A percentile compares a stretch with the other conserved stretches of the same genome.
Evolutionary conservation across 208 protist species (phyloP).

Genomic region (Trypanosoma theileri): DNA sequence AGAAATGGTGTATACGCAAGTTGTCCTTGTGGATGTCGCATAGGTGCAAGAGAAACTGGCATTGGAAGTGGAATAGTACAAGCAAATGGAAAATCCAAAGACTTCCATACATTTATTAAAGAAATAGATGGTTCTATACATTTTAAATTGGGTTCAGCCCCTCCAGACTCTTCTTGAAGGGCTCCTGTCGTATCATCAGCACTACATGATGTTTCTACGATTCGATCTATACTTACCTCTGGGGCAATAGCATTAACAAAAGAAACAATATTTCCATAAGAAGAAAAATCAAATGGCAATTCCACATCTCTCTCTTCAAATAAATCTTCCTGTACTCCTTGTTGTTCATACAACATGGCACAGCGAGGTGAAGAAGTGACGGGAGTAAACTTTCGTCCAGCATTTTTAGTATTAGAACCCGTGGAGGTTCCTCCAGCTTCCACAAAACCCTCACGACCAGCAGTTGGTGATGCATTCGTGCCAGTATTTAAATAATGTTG

Average conservation of each 20-base stretch:
- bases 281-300: slow-evolving; percentile 40
- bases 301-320: slow-evolving; percentile 65
- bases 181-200: slow-evolving; percentile 23
- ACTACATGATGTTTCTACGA: slow-evolving; percentile 35
- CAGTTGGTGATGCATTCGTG: not conserved
- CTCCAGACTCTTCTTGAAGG: not conserved
- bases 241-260: slow-evolving; percentile 70
- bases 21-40: slow-evolving; percentile 62
- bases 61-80: slow-evolving; percentile 62
- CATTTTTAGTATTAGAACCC: not conserved
- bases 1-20: slow-evolving; percentile 83
- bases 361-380: not conserved
- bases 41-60: slow-evolving; percentile 50
- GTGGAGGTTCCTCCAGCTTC: not conserved
- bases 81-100: slow-evolving; percentile 76
- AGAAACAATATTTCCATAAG: slow-evolving; percentile 77
- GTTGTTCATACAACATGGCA: slow-evolving; percentile 64
- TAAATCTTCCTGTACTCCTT: slow-evolving; percentile 52
- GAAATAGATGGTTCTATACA: slow-evolving; percentile 56
- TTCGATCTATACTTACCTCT: slow-evolving; percentile 42
- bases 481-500: too few relatives aligned
- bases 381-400: not conserved
- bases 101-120: slow-evolving; percentile 69
- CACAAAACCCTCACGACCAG: not conserved
- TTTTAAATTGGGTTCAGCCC: not conserved